A percentile compares a stretch with the other conserved stretches of the same genome.
Evolutionary conservation across 73 alveolate genomes (phyloP).

Genomic region (Loxodes magnus): DNA sequence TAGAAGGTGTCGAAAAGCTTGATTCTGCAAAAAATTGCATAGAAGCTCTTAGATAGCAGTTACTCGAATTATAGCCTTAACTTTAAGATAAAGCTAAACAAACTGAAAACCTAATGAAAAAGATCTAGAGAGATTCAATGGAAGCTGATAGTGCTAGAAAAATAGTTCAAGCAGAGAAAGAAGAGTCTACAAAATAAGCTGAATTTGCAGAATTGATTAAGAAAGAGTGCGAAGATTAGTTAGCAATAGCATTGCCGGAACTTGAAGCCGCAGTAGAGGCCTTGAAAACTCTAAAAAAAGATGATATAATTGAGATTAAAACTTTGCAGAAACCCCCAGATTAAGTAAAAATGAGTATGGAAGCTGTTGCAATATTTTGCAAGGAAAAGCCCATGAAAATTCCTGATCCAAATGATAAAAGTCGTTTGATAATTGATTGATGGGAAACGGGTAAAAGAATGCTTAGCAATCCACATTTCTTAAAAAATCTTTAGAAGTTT

Average conservation of each 20-base stretch:
- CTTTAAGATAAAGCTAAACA: slow-evolving; percentile 73
- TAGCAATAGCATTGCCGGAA: slow-evolving; percentile 48
- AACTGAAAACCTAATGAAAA: slow-evolving; percentile 78
- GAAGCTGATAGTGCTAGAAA: slow-evolving; percentile 67
- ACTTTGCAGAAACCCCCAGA: slow-evolving; percentile 51
- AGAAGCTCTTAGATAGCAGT: slow-evolving; percentile 64
- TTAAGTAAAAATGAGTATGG: slow-evolving; percentile 48
- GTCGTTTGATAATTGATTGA: background rate
- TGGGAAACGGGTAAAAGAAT: slow-evolving; percentile 78
- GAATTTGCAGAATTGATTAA: slow-evolving; percentile 58
- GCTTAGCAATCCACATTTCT: slow-evolving; percentile 49
- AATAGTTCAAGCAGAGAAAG: slow-evolving; percentile 58
- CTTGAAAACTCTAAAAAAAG: slow-evolving; percentile 44
- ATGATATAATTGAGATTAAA: slow-evolving; percentile 49
- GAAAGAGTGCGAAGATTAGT: slow-evolving; percentile 61
- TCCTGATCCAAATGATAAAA: slow-evolving; percentile 25
- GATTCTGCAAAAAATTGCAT: slow-evolving; percentile 80
- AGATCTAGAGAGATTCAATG: slow-evolving; percentile 55
- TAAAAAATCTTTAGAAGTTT: slow-evolving; percentile 46
- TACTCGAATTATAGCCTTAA: slow-evolving; percentile 77
- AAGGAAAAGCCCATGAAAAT: slow-evolving; percentile 29
- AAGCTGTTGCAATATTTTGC: slow-evolving; percentile 47
- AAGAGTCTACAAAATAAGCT: slow-evolving; percentile 52
- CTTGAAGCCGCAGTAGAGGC: slow-evolving; percentile 70
- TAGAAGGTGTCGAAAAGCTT: slow-evolving; percentile 78